A percentile compares a stretch with the other conserved stretches of the same genome.
Conservation (phyloP, 1,284 basidiomycete genomes). For the Serendipita sp. region DNA sequence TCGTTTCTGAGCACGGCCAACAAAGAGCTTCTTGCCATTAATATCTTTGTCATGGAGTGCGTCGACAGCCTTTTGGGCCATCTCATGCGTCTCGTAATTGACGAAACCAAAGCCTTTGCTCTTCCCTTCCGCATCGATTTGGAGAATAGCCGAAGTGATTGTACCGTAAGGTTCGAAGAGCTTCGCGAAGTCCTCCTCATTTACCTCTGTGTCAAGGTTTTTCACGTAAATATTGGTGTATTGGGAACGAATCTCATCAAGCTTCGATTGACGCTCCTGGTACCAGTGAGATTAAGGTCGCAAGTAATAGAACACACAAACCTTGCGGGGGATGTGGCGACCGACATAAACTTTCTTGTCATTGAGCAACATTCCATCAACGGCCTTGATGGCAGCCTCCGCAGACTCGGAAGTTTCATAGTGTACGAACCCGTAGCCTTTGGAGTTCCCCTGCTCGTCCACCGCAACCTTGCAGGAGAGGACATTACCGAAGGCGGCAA, state of each 20-base stretch:
- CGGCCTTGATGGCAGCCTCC: slow-evolving; percentile 91
- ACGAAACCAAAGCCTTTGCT: slow-evolving; percentile 98
- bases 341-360: slow-evolving; percentile 99
- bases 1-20: slow-evolving; percentile 97
- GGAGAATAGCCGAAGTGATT: slow-evolving; percentile 82
- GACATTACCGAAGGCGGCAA: slow-evolving; percentile 97
- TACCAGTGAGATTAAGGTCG: background rate
- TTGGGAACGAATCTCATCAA: slow-evolving; percentile 92
- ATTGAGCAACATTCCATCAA: slow-evolving; percentile 98
- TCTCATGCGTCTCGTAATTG: slow-evolving; percentile 88
- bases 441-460: slow-evolving; percentile 83
- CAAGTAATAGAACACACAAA: slow-evolving; percentile 21
- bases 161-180: slow-evolving; percentile 72
- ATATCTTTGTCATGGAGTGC: slow-evolving; percentile 78
- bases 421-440: slow-evolving; percentile 97
- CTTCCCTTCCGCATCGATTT: slow-evolving; percentile 74
- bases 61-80: slow-evolving; percentile 84
- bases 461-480: slow-evolving; percentile 98
- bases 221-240: slow-evolving; percentile 99
- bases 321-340: slow-evolving; percentile 94
- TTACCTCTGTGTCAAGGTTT: slow-evolving; percentile 80
- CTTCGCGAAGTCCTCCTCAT: slow-evolving; percentile 76
- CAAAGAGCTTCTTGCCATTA: slow-evolving; percentile 87
- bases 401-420: slow-evolving; percentile 98
- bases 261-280: slow-evolving; percentile 89